Conservation (phyloP, 352 stramenopile genomes). For the Phytophthora pseudosyringae region DNA sequence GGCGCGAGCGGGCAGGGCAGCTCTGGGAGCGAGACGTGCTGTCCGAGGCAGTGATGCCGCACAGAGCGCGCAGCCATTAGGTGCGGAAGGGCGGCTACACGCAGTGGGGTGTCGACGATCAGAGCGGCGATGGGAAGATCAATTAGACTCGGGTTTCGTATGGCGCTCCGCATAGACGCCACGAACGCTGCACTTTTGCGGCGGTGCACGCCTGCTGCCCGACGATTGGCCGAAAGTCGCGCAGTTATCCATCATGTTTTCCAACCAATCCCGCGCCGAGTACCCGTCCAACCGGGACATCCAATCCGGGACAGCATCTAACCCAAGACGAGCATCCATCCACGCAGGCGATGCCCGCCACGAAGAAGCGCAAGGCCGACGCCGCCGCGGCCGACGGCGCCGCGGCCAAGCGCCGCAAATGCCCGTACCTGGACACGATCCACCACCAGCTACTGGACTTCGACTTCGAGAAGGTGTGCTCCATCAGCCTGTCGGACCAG, state of each 20-base stretch:
- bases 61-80: background rate
- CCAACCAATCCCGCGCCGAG: constrained; percentile 15
- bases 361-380: constrained; percentile 72
- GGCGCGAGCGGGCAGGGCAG: background rate
- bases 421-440: constrained; percentile 99
- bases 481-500: constrained; percentile 94
- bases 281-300: constrained; percentile 3
- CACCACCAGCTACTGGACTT: constrained; percentile 98
- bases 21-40: background rate
- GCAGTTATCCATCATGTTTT: constrained; percentile 31
- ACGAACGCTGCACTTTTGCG: background rate
- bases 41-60: background rate
- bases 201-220: background rate
- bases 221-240: constrained; percentile 21
- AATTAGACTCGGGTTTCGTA: constrained; percentile 19
- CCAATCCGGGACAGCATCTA: constrained; percentile 7
- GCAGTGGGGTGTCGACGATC: constrained; percentile 1
- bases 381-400: constrained; percentile 10
- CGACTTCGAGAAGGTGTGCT: constrained; percentile 99
- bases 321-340: background rate
- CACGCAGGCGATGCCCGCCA: constrained; percentile 15
- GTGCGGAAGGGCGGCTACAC: background rate
- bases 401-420: constrained; percentile 87
- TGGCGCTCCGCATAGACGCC: constrained; percentile 17
- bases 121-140: constrained; percentile 30